phyloP scores from a whole-genome alignment of 768 basidiomycete species.

The Lactarius evosmus region DNA sequence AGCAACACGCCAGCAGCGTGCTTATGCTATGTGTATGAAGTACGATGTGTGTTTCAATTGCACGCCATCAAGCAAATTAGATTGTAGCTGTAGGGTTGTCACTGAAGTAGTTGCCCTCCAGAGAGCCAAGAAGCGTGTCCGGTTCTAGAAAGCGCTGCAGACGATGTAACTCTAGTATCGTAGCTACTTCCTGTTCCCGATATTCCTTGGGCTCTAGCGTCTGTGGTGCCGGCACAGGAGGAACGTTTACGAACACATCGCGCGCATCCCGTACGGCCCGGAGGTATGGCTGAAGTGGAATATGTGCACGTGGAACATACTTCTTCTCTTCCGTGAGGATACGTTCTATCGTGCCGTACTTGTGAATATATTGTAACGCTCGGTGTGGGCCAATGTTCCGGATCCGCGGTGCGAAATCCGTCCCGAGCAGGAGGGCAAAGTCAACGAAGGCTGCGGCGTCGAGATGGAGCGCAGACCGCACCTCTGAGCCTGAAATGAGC shows the following conservation, averaged over 20 bases:
- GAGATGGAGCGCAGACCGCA: conserved; percentile 58
- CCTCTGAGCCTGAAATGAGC: conserved; percentile 58
- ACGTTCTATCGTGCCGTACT: conserved; percentile 69
- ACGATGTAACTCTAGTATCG: conserved; percentile 49
- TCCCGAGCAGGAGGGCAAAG: conserved; percentile 83
- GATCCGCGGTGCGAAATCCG: conserved; percentile 86
- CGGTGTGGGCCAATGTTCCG: conserved; percentile 75
- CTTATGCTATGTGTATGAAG: neutral
- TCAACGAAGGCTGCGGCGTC: conserved; percentile 64
- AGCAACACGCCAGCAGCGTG: conserved; percentile 3
- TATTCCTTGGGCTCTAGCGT: conserved; percentile 37
- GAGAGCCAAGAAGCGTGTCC: conserved; percentile 46
- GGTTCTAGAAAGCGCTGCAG: conserved; percentile 42
- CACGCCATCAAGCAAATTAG: conserved; percentile 1
- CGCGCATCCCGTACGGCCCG: conserved; percentile 62
- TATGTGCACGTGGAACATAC: conserved; percentile 49
- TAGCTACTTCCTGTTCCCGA: conserved; percentile 44
- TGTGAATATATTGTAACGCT: conserved; percentile 72
- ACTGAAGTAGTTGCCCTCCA: conserved; percentile 63
- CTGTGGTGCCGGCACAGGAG: conserved; percentile 51
- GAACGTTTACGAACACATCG: conserved; percentile 60
- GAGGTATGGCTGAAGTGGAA: conserved; percentile 53
- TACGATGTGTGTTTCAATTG: neutral
- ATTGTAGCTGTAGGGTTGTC: conserved; percentile 47
- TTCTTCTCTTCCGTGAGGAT: conserved; percentile 52